Evolutionary conservation across 495 filamentous ascomycete genomes (phyloP).

Genomic region (Evansstolkia leycettana): DNA sequence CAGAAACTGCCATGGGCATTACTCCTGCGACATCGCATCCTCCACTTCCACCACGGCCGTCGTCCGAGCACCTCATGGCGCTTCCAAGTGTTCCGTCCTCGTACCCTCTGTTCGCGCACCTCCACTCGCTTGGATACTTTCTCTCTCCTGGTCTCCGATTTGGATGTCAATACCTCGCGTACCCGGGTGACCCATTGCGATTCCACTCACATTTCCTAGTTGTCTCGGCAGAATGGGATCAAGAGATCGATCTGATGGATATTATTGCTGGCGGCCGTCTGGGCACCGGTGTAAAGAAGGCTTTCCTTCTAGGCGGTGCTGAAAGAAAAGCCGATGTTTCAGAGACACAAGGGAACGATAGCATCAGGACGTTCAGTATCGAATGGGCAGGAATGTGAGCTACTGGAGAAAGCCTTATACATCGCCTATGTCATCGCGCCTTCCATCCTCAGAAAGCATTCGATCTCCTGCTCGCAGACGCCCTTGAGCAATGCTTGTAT

Average conservation of each 20-base stretch:
- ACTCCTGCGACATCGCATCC: constrained; percentile 51
- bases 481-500: too few species aligned
- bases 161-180: constrained; percentile 85
- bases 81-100: constrained; percentile 36
- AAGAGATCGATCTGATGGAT: constrained; percentile 72
- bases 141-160: constrained; percentile 86
- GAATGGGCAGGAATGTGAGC: constrained; percentile 76
- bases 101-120: constrained; percentile 45
- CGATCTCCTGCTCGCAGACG: too few species aligned
- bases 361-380: constrained; percentile 58
- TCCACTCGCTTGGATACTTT: constrained; percentile 73
- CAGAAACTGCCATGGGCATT: constrained; percentile 25
- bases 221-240: constrained; percentile 67
- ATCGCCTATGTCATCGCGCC: too few species aligned
- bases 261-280: constrained; percentile 75
- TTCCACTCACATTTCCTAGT: constrained; percentile 91
- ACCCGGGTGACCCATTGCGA: constrained; percentile 86
- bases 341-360: constrained; percentile 13
- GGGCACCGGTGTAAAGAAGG: constrained; percentile 93
- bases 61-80: constrained; percentile 17
- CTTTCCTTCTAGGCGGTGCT: constrained; percentile 71
- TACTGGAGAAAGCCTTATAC: too few species aligned
- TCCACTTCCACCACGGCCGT: constrained; percentile 25
- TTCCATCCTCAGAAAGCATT: too few species aligned
- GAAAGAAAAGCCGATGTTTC: constrained; percentile 17